Conservation (phyloP, 345 rosid genomes). For the Psidium guajava region DNA sequence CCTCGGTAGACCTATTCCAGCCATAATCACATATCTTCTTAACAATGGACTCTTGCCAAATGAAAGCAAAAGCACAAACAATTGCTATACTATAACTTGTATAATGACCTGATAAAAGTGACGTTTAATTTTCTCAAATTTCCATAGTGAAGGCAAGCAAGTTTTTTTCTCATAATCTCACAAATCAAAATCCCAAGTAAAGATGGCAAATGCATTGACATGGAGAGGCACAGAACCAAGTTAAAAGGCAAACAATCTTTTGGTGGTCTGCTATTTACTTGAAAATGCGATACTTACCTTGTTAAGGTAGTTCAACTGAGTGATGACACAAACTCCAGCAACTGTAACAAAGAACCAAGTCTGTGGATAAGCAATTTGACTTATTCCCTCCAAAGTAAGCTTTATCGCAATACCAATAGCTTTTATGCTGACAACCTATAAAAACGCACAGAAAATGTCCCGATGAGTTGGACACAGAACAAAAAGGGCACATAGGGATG, state of each 20-base stretch:
- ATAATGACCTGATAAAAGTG: not conserved
- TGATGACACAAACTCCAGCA: constrained; percentile 71
- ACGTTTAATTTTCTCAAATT: not conserved
- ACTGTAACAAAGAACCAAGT: constrained; percentile 89
- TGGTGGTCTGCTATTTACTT: not conserved
- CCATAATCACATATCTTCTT: not conserved
- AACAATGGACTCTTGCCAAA: not conserved
- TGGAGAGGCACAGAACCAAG: not conserved
- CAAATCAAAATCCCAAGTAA: not conserved
- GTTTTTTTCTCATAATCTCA: not conserved
- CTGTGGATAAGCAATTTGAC: constrained; percentile 69
- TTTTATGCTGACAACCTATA: constrained; percentile 87
- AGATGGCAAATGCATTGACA: not conserved
- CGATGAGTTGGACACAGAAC: not conserved
- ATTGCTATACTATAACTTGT: not conserved
- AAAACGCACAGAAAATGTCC: not conserved
- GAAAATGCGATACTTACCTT: constrained; percentile 28
- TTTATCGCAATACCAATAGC: constrained; percentile 92
- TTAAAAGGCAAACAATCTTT: not conserved
- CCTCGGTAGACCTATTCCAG: not conserved
- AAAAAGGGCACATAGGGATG: not conserved
- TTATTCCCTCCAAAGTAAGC: constrained; percentile 76
- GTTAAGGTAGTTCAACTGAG: constrained; percentile 85
- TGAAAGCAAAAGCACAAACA: not conserved
- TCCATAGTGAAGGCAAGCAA: not conserved